Base-by-base conservation (phyloP, 345 rosid genomes). In the Dimocarpus longan region DNA sequence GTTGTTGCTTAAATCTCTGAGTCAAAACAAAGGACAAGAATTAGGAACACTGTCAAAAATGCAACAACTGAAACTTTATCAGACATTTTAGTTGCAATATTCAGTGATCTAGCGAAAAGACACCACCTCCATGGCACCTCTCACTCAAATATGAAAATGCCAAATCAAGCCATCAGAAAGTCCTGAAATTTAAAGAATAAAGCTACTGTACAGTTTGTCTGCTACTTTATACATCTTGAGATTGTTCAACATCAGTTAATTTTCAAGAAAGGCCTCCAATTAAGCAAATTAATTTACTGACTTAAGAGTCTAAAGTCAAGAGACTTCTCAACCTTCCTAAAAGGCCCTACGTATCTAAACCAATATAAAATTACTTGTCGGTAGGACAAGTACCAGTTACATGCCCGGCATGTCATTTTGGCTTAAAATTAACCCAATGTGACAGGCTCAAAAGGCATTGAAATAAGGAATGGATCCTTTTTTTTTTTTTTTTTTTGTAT, bases 1-100 rank as follows among this genome's bases (percentile, higher is more conserved):
- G 80, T 97, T 97, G 87, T 88, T 94, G 90, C 97, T 94, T 56
- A 97, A 88, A 83, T 92, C 98, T 87, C 99, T 97, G 92, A 77
- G 73, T 70, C 16, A 79, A 16, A 74, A 71, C 76, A 40, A 78
- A 78, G 13, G 74, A 44, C 50, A 78, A 70, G 39, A 5, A 57
- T 32, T 40, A 76, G 6, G 70, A 40, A 71, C 69, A 79, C 43
- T 15, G 48, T 59, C 64, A 48, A 16, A 24, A 65, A 56, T 50
- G 70, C 22, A 60, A 21, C 28, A 39, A 22, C 3, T 16, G 73
- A 26, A 64, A 78, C 52, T 10, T 28, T 26, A 39, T 68, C 19
- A 4, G 42, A 12, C 10, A 62, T 66, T 39, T 40, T 48, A 64
- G 8, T 24, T 18, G 32, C 46, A 60, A 46, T 57, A 8, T 6